Percentiles rank a stretch among this genome's conserved stretches.
These are phyloP conservation scores for Tarenaya hassleriana DNA, from an alignment of 345 rosid species.

Conservation along the genomic window DNA sequence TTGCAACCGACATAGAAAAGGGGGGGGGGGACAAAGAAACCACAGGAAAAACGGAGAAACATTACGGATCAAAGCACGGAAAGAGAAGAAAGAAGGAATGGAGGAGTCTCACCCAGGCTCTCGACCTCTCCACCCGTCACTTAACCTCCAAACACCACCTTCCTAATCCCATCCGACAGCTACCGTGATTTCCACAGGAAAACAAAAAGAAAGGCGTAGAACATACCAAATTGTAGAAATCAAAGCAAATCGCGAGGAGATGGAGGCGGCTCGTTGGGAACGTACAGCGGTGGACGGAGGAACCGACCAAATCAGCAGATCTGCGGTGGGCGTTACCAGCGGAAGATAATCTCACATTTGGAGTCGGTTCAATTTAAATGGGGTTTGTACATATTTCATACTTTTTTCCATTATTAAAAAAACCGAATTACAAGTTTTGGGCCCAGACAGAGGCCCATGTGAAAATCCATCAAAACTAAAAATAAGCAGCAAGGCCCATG, in stretches of 20 bases:
- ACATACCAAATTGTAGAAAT: neutral
- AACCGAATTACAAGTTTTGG: too few relatives aligned
- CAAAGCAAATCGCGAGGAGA: neutral
- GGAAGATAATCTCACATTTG: too few relatives aligned
- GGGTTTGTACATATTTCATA: too few relatives aligned
- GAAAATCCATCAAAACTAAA: too few relatives aligned
- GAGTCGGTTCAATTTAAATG: too few relatives aligned
- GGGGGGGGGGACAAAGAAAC: neutral
- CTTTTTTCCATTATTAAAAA: too few relatives aligned
- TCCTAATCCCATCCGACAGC: slow-evolving; percentile 96
- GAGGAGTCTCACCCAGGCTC: slow-evolving; percentile 69
- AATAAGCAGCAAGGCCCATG: too few relatives aligned
- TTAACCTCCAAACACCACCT: slow-evolving; percentile 97
- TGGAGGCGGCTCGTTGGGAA: slow-evolving; percentile 45
- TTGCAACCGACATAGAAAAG: too few relatives aligned
- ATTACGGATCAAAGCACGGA: neutral
- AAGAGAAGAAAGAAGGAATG: neutral
- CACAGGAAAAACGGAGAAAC: neutral
- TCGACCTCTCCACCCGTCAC: slow-evolving; percentile 90
- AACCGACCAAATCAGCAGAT: slow-evolving; percentile 82
- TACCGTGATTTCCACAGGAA: slow-evolving; percentile 17
- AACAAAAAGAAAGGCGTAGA: neutral
- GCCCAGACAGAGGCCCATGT: too few relatives aligned
- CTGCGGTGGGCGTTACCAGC: slow-evolving; percentile 79
- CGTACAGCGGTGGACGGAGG: slow-evolving; percentile 50